phyloP scores from a whole-genome alignment of 306 rosid species.

The Glycine soja region DNA sequence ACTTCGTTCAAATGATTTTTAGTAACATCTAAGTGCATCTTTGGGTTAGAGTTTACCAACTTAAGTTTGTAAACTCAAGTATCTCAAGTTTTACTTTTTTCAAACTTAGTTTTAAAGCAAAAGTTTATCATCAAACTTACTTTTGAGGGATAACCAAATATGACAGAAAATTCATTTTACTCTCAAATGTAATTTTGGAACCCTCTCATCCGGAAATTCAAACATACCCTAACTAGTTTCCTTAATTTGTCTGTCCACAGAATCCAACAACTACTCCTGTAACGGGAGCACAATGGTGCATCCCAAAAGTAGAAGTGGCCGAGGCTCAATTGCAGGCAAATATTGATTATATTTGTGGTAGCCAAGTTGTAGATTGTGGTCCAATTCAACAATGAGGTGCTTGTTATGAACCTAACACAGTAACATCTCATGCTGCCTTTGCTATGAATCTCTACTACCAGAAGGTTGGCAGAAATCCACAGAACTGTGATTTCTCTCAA shows the following conservation, averaged over 20 bases:
- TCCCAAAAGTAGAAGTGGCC: slow-evolving; percentile 58
- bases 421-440: slow-evolving; percentile 72
- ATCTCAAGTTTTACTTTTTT: too few relatives aligned
- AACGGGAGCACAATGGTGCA: slow-evolving; percentile 61
- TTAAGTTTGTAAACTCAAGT: too few relatives aligned
- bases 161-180: too few relatives aligned
- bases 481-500: slow-evolving; percentile 81
- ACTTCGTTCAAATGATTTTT: neutral
- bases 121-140: too few relatives aligned
- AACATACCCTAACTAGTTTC: neutral
- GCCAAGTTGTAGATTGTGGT: slow-evolving; percentile 67
- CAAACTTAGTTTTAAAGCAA: too few relatives aligned
- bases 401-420: slow-evolving; percentile 81
- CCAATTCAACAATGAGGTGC: slow-evolving; percentile 79
- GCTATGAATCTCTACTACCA: slow-evolving; percentile 87
- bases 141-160: too few relatives aligned
- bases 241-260: neutral
- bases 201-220: too few relatives aligned
- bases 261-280: slow-evolving; percentile 54
- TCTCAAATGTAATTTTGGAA: too few relatives aligned
- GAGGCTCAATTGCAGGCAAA: slow-evolving; percentile 64
- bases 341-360: slow-evolving; percentile 75
- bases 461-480: slow-evolving; percentile 53
- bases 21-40: neutral
- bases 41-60: too few relatives aligned